Base-by-base conservation (phyloP, 495 filamentous ascomycete genomes). In the Talaromyces wortmannii region DNA sequence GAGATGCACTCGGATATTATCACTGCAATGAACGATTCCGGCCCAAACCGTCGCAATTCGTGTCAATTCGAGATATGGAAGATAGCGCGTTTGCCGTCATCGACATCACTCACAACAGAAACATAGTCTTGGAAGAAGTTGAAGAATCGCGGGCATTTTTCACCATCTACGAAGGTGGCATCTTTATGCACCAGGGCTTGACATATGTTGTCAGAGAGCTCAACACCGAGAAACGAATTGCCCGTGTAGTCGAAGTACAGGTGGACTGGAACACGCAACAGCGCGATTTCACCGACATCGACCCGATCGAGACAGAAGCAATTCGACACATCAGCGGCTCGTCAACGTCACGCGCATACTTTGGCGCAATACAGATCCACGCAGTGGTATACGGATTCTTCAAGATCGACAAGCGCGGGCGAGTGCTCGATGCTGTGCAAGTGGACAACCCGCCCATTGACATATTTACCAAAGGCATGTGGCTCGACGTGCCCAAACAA, bases 251-350 rank as follows among this genome's bases (percentile, higher is more conserved):
- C 57, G 80, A 81, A 51, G 92, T 97, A n/a, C 84, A 87, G 52
- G 92, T 98, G 36, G 90, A 97, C 70, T 99, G 91, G 91, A 94
- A 84, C 8, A 97, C 95, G 3, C 82, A 85, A 69, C 92, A 96
- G 61, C 87, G 94, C 52, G 94, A 97, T 67, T 98, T 79, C 70
- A 97, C 92, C 2, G 94, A 97, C 66, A 86, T 97, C 66, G 94
- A 97, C 68, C 92, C 94, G 2, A 74, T 89, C 51, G 91, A 94
- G 64, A 95, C 89, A 0, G 90, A 95, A 73, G 80, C 83, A 17
- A 89, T 91, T 62, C 86, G 90, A 4, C 74, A 75, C 13, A 86
- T 96, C 42, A 71, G 58, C 12, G 50, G 29, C 5, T 60, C 55
- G 10, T 74, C 74, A 8, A 60, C 74, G 6, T 76, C 74, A 2